Evolutionary conservation across 176 grass and related monocot genomes (phyloP).

Genomic region (Saccharum officinarum): DNA sequence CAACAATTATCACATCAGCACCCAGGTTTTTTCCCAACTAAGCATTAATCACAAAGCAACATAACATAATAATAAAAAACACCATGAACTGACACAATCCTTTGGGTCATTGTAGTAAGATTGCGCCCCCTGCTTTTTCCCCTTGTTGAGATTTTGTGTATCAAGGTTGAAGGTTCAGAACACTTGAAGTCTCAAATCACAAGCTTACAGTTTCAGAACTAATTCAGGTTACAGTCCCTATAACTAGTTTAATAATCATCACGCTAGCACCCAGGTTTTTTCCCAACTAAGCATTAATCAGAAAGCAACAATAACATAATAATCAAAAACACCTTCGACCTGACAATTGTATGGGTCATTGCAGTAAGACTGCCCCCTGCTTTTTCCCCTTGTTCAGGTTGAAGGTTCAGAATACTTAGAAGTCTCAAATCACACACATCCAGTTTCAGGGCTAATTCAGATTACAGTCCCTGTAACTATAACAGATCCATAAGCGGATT

Average conservation of each 20-base stretch:
- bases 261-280: background rate
- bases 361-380: background rate
- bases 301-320: no score
- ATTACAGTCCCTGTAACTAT: background rate
- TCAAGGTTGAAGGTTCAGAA: background rate
- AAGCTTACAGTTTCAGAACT: background rate
- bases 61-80: background rate
- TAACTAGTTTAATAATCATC: background rate
- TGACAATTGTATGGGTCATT: background rate
- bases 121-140: no score
- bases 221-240: background rate
- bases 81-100: background rate
- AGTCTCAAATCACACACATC: background rate
- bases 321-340: no score
- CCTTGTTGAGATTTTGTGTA: background rate
- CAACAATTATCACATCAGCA: conserved; percentile 7
- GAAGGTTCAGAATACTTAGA: background rate
- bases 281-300: no score
- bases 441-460: background rate
- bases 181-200: background rate
- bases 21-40: background rate
- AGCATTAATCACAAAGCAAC: background rate
- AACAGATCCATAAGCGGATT: background rate
- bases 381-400: background rate
- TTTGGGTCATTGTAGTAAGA: background rate